phyloP scores from a whole-genome alignment of 2,329 filamentous ascomycete species.

The Rosellinia necatrix region DNA sequence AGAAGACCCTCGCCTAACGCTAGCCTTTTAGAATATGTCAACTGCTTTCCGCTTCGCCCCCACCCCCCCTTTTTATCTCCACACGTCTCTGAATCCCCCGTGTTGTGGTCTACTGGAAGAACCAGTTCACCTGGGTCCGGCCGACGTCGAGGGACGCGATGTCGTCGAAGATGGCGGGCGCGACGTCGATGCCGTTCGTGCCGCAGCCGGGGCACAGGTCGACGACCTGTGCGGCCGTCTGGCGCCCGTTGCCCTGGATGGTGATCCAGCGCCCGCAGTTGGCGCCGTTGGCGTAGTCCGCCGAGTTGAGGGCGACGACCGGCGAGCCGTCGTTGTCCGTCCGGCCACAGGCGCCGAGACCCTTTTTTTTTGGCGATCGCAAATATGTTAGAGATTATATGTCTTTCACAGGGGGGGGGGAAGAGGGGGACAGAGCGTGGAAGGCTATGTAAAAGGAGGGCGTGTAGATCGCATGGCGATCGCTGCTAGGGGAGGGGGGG shows the following conservation, averaged over 20 bases:
- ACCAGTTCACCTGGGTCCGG: conserved; percentile 23
- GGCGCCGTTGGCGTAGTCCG: conserved; percentile 26
- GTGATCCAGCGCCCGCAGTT: conserved; percentile 27
- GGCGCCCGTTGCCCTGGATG: conserved; percentile 21
- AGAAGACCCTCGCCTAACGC: no score
- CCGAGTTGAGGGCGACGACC: conserved; percentile 24
- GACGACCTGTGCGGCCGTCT: conserved; percentile 22
- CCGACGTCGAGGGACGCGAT: conserved; percentile 19
- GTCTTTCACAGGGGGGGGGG: background rate
- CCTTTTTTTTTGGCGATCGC: conserved; percentile 14
- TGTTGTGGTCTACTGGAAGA: conserved; percentile 31
- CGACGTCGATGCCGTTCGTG: conserved; percentile 20
- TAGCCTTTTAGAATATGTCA: no score
- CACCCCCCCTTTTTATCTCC: no score
- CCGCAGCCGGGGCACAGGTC: conserved; percentile 26
- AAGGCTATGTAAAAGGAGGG: background rate
- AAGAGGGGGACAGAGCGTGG: no score
- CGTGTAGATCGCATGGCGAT: background rate
- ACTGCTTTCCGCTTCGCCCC: no score
- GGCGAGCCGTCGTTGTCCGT: conserved; percentile 14
- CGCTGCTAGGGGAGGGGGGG: no score
- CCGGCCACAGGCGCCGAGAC: conserved; percentile 24
- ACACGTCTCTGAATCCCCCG: no score
- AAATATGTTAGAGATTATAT: background rate
- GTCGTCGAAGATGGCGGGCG: conserved; percentile 28